These are phyloP conservation scores for Toxoplasma gondii DNA, from an alignment of 169 alveolate species.

Conservation along the genomic window DNA sequence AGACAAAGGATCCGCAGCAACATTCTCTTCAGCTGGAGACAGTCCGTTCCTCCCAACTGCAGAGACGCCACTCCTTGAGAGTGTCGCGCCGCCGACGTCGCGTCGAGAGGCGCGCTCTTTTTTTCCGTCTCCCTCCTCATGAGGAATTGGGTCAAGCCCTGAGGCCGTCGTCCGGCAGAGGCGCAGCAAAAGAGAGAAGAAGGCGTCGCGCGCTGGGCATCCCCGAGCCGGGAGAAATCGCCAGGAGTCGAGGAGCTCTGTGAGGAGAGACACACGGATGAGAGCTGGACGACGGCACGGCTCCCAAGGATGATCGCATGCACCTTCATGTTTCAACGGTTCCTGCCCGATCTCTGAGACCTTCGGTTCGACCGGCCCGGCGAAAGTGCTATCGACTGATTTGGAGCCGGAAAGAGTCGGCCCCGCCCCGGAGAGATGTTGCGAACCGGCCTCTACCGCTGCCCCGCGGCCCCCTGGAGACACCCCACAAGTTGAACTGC, in stretches of 20 bases:
- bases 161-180: background rate
- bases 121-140: background rate
- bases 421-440: background rate
- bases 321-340: background rate
- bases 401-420: no score
- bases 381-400: background rate
- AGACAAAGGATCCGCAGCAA: background rate
- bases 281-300: conserved; percentile 1
- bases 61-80: background rate
- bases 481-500: no score
- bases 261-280: conserved; percentile 10
- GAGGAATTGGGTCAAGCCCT: background rate
- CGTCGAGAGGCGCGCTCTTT: background rate
- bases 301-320: background rate
- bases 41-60: background rate
- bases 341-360: no score
- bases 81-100: background rate
- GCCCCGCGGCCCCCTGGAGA: no score
- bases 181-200: background rate
- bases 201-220: background rate
- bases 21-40: no score
- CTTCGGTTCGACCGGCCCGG: no score
- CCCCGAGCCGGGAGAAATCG: conserved; percentile 8
- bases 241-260: conserved; percentile 13
- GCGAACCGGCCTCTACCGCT: no score